These are phyloP conservation scores for Cornus florida DNA, from an alignment of 148 eudicot genomes.

Conservation along the genomic window DNA sequence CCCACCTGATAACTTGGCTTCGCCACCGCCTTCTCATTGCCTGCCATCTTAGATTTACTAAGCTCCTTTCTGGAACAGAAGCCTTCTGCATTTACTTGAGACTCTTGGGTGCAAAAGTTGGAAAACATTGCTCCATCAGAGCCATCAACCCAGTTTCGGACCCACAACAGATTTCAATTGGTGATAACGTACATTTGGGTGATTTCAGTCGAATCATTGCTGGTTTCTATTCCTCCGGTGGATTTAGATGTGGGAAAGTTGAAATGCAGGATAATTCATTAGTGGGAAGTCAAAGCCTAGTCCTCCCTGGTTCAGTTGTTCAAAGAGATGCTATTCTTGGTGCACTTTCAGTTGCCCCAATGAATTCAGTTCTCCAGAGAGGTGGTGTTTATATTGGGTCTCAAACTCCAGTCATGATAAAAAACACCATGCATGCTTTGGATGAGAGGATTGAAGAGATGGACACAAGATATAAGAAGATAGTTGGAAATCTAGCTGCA, in stretches of 20 bases:
- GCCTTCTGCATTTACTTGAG: constrained; percentile 51
- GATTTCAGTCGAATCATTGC: constrained; percentile 48
- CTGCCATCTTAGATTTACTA: constrained; percentile 45
- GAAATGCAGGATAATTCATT: constrained; percentile 41
- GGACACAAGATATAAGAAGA: constrained; percentile 51
- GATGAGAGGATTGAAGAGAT: constrained; percentile 55
- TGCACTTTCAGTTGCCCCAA: constrained; percentile 55
- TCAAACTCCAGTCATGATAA: constrained; percentile 47
- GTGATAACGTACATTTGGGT: constrained; percentile 50
- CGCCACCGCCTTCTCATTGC: constrained; percentile 34
- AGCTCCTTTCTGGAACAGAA: constrained; percentile 62
- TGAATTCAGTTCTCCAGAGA: constrained; percentile 37
- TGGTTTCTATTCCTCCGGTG: constrained; percentile 35
- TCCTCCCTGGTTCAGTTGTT: constrained; percentile 45
- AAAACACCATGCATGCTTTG: constrained; percentile 38
- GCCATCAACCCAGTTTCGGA: constrained; percentile 48
- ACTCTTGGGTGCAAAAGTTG: constrained; percentile 49
- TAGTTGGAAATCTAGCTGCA: constrained; percentile 54
- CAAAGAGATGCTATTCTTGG: constrained; percentile 47
- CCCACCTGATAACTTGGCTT: constrained; percentile 32
- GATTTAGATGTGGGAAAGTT: constrained; percentile 27
- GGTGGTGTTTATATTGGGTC: constrained; percentile 56
- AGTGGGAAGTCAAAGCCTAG: constrained; percentile 48
- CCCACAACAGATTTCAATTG: constrained; percentile 34
- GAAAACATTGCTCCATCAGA: constrained; percentile 51